phyloP scores from a whole-genome alignment of 2,329 filamentous ascomycete species.

The Microdochium paspali region DNA sequence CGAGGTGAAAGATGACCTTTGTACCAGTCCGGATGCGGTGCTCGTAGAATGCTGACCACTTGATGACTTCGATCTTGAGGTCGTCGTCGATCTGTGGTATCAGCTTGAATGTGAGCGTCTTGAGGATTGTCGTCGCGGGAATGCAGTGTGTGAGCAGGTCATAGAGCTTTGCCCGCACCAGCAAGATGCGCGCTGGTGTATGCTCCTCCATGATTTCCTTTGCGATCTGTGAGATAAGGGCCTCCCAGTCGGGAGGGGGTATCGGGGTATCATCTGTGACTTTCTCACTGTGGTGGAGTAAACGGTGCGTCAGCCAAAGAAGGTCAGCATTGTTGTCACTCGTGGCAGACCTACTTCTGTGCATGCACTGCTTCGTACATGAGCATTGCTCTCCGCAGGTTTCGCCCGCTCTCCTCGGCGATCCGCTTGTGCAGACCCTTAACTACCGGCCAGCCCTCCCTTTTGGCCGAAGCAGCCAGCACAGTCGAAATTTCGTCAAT shows the following conservation, averaged over 20 bases:
- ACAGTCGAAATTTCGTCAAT: conserved; percentile 77
- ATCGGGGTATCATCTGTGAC: conserved; percentile 81
- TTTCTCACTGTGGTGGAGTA: conserved; percentile 57
- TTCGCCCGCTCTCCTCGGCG: conserved; percentile 82
- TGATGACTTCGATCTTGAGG: conserved; percentile 84
- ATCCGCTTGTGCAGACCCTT: conserved; percentile 73
- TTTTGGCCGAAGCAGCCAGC: conserved; percentile 60
- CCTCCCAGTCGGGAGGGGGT: conserved; percentile 94
- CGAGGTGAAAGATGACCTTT: conserved; percentile 96
- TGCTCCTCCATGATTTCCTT: conserved; percentile 89
- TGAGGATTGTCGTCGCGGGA: conserved; percentile 85
- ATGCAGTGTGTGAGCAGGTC: conserved; percentile 96
- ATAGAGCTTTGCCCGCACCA: conserved; percentile 90
- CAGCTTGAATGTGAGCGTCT: conserved; percentile 90
- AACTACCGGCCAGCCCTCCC: conserved; percentile 74
- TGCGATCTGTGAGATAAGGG: conserved; percentile 80
- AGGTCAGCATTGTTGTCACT: neutral
- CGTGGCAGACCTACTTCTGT: conserved; percentile 63
- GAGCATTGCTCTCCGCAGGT: conserved; percentile 78
- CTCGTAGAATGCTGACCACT: conserved; percentile 96
- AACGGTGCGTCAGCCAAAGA: conserved; percentile 16
- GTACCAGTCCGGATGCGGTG: conserved; percentile 85
- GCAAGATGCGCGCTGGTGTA: conserved; percentile 77
- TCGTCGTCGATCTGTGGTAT: conserved; percentile 79
- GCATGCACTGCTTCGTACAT: conserved; percentile 98